Evolutionary conservation across 306 rosid genomes (phyloP).

Genomic region (Inga oerstediana): DNA sequence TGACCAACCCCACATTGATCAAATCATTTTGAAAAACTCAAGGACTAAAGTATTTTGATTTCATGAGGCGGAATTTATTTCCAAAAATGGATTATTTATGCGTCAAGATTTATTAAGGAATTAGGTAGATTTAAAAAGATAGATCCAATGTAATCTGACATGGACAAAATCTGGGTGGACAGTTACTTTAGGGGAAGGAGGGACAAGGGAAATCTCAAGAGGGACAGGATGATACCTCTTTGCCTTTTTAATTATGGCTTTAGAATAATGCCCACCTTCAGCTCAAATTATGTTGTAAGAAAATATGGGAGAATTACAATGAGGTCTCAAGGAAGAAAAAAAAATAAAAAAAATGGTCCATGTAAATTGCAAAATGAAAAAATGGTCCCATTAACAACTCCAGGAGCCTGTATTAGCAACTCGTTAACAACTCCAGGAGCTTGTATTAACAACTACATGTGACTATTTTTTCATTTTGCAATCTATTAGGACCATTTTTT

Average conservation of each 20-base stretch:
- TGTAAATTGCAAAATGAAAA: too few species aligned
- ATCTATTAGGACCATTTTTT: too few species aligned
- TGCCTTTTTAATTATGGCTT: conserved; percentile 3
- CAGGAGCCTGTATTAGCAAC: too few species aligned
- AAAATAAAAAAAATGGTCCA: too few species aligned
- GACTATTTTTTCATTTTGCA: too few species aligned
- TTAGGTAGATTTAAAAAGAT: background rate
- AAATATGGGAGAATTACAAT: background rate
- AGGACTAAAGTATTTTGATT: background rate
- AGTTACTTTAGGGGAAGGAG: background rate
- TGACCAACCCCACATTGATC: too few species aligned
- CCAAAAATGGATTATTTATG: background rate
- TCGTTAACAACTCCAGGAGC: too few species aligned
- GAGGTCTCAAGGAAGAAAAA: too few species aligned
- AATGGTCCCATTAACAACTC: too few species aligned
- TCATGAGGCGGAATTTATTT: background rate
- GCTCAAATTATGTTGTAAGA: background rate
- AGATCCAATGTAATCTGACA: background rate
- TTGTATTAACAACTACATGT: too few species aligned
- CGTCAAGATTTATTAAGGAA: background rate
- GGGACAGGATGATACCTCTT: conserved; percentile 4
- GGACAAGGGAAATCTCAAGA: background rate
- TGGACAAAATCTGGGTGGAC: conserved; percentile 23
- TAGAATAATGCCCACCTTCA: background rate
- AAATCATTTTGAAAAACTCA: too few species aligned